Conservation (phyloP, 495 filamentous ascomycete species). For the Tuber aestivum region DNA sequence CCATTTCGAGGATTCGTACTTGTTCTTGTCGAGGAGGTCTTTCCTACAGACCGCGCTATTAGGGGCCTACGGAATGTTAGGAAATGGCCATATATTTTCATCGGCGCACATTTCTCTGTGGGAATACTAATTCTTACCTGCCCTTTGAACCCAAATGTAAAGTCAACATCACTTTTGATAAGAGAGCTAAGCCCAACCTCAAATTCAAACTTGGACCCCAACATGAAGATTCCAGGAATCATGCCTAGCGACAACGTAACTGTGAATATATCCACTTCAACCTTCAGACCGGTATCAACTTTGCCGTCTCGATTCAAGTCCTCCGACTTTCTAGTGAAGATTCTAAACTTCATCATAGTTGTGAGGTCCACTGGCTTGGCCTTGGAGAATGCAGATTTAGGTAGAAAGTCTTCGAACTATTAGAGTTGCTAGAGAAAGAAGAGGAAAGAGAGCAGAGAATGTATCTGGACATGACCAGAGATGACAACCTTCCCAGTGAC, state of each 20-base stretch:
- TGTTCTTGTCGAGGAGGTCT: constrained; percentile 15
- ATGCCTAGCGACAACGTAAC: not conserved
- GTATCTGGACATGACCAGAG: constrained; percentile 15
- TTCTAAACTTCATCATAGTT: constrained; percentile 16
- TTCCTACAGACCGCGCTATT: constrained; percentile 15
- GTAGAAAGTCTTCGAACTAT: constrained; percentile 14
- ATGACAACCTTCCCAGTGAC: constrained; percentile 13
- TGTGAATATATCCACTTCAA: constrained; percentile 6
- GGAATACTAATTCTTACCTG: not conserved
- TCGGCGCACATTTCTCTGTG: not conserved
- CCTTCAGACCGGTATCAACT: constrained; percentile 1
- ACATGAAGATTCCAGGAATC: constrained; percentile 10
- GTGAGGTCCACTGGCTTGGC: constrained; percentile 8
- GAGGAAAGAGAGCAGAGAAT: not conserved
- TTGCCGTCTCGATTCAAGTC: not conserved
- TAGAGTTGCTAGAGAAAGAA: not conserved
- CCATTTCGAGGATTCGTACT: constrained; percentile 11
- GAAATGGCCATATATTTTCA: not conserved
- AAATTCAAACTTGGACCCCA: constrained; percentile 12
- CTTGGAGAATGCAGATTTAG: constrained; percentile 12
- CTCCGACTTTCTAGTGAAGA: not conserved
- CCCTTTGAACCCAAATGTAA: constrained; percentile 15
- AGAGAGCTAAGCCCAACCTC: constrained; percentile 11
- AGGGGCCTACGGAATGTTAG: constrained; percentile 7
- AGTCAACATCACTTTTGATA: constrained; percentile 7